phyloP scores from a whole-genome alignment of 306 rosid genomes.

The Corylus avellana region DNA sequence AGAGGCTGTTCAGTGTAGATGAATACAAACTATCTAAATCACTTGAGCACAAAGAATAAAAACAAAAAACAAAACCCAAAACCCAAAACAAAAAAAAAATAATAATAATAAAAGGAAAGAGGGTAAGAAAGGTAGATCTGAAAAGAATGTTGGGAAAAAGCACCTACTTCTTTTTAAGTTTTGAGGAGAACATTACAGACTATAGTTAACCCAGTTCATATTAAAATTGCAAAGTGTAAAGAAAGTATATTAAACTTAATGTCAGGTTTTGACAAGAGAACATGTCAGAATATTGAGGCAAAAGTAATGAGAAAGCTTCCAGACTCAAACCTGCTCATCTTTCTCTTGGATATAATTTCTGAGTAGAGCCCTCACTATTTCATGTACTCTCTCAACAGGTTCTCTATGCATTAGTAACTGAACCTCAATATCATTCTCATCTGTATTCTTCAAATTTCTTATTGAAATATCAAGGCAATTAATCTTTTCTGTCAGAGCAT shows the following conservation, averaged over 20 bases:
- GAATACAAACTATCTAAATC: too few relatives aligned
- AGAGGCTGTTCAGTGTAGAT: too few relatives aligned
- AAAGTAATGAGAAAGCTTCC: conserved; percentile 13
- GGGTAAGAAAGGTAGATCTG: neutral
- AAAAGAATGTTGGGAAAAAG: too few relatives aligned
- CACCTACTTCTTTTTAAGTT: too few relatives aligned
- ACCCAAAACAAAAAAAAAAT: too few relatives aligned
- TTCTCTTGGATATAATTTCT: conserved; percentile 35
- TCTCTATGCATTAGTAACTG: conserved; percentile 37
- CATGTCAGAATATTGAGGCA: conserved; percentile 1
- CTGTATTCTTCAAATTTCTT: conserved; percentile 43
- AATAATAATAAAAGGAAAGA: neutral
- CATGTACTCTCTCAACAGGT: conserved; percentile 55
- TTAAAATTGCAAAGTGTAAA: too few relatives aligned
- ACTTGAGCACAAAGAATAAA: neutral
- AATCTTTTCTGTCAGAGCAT: conserved; percentile 55
- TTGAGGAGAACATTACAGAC: too few relatives aligned
- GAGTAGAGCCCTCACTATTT: conserved; percentile 50
- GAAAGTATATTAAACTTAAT: neutral
- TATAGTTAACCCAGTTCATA: too few relatives aligned
- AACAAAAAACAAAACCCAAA: neutral
- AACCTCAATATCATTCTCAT: conserved; percentile 26
- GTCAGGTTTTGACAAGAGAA: neutral
- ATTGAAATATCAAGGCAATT: conserved; percentile 39
- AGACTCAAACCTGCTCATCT: conserved; percentile 52